Percentiles rank a stretch among this genome's conserved stretches.
phyloP scores from a whole-genome alignment of 164 flowering plant species.

The Cinnamomum micranthum region DNA sequence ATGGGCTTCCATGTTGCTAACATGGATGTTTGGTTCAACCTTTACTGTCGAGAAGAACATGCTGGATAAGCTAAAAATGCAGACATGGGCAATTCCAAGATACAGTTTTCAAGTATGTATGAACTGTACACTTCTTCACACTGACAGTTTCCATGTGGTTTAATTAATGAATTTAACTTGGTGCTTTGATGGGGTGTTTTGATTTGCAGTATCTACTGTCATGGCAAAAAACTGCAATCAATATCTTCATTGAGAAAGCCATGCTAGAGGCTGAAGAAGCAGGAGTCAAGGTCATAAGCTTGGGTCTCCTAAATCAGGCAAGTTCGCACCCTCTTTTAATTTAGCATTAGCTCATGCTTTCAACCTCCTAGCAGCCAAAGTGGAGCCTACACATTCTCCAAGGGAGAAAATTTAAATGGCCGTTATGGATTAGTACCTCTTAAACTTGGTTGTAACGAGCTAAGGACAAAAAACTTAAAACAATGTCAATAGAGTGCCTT shows the following conservation, averaged over 20 bases:
- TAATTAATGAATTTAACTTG: too few relatives aligned
- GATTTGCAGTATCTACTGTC: slow-evolving; percentile 1
- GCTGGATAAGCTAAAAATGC: slow-evolving; percentile 45
- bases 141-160: too few relatives aligned
- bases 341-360: not conserved
- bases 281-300: slow-evolving; percentile 56
- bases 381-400: too few relatives aligned
- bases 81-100: slow-evolving; percentile 70
- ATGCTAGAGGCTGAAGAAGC: slow-evolving; percentile 55
- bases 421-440: not conserved
- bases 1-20: slow-evolving; percentile 31
- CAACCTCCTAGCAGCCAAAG: not conserved
- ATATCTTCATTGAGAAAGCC: slow-evolving; percentile 57
- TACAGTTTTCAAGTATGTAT: slow-evolving; percentile 46
- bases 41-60: slow-evolving; percentile 52
- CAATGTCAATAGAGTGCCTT: too few relatives aligned
- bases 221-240: slow-evolving; percentile 45
- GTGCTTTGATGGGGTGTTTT: too few relatives aligned
- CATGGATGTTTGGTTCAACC: slow-evolving; percentile 44
- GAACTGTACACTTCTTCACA: not conserved
- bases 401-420: too few relatives aligned
- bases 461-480: too few relatives aligned
- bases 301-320: slow-evolving; percentile 69
- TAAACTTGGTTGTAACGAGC: too few relatives aligned
- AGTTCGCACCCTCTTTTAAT: not conserved